These are phyloP conservation scores for Paracorniculantispora psalliotae DNA, from an alignment of 2,329 filamentous ascomycete genomes.

Conservation along the genomic window DNA sequence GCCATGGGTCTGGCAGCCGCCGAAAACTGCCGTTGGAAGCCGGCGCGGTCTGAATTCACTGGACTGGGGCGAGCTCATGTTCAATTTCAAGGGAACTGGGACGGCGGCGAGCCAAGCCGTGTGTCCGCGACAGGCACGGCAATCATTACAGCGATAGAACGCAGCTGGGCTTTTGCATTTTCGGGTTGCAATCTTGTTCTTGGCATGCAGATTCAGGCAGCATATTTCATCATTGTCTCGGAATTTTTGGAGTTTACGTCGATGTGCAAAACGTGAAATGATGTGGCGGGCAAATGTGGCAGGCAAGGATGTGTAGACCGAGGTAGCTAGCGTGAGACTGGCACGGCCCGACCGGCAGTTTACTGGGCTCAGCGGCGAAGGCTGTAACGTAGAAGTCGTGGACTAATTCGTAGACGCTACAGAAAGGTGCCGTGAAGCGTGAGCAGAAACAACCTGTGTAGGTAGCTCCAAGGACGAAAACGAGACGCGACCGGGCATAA, in stretches of 20 bases:
- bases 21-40: not conserved
- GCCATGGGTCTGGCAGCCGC: not conserved
- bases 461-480: not conserved
- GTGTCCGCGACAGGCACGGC: slow-evolving; percentile 28
- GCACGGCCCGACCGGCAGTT: not conserved
- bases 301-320: not conserved
- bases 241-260: not conserved
- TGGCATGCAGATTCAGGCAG: slow-evolving; percentile 21
- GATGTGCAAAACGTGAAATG: not conserved
- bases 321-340: not conserved
- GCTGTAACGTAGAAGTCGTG: not conserved
- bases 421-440: not conserved
- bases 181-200: slow-evolving; percentile 30
- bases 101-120: slow-evolving; percentile 23
- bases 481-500: not conserved
- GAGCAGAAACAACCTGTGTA: not conserved
- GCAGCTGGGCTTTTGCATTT: slow-evolving; percentile 30
- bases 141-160: slow-evolving; percentile 33
- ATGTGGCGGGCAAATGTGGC: no score
- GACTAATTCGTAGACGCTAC: not conserved
- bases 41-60: not conserved
- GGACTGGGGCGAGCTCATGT: not conserved
- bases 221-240: slow-evolving; percentile 16
- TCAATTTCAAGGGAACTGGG: slow-evolving; percentile 14
- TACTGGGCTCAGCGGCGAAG: not conserved